Conservation (phyloP, 805 yeast genomes). For the Kluyveromyces nonfermentans region DNA sequence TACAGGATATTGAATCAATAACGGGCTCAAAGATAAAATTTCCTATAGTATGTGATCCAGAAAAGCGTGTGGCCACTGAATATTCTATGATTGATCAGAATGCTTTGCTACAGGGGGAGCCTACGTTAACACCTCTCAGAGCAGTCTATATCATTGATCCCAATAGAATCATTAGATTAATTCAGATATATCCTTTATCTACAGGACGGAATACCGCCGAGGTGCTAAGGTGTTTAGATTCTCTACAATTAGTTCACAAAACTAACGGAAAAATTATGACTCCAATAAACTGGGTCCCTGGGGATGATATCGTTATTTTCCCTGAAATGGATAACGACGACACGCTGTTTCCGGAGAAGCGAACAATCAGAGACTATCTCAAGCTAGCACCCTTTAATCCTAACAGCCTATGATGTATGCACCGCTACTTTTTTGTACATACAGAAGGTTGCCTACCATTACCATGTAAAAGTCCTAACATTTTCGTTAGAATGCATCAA, state of each 20-base stretch:
- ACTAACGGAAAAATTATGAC: constrained; percentile 45
- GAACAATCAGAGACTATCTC: constrained; percentile 52
- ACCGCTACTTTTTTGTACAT: too few species aligned
- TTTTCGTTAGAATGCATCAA: too few species aligned
- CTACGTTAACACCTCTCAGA: constrained; percentile 47
- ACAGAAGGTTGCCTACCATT: background rate
- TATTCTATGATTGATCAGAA: constrained; percentile 68
- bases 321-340: constrained; percentile 50
- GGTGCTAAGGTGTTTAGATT: constrained; percentile 59
- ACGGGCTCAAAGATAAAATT: constrained; percentile 48
- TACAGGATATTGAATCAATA: constrained; percentile 61
- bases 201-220: constrained; percentile 73
- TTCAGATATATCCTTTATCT: constrained; percentile 61
- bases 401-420: background rate
- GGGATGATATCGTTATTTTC: constrained; percentile 65
- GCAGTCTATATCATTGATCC: constrained; percentile 69
- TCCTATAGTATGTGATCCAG: constrained; percentile 63
- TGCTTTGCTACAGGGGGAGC: constrained; percentile 53
- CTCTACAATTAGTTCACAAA: constrained; percentile 55
- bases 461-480: background rate
- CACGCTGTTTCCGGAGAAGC: constrained; percentile 51
- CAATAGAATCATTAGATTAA: constrained; percentile 49
- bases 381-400: constrained; percentile 39
- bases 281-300: constrained; percentile 66
- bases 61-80: constrained; percentile 46